These are phyloP conservation scores for Pseudonectria buxi DNA, from an alignment of 2,329 filamentous ascomycete species.

Conservation along the genomic window DNA sequence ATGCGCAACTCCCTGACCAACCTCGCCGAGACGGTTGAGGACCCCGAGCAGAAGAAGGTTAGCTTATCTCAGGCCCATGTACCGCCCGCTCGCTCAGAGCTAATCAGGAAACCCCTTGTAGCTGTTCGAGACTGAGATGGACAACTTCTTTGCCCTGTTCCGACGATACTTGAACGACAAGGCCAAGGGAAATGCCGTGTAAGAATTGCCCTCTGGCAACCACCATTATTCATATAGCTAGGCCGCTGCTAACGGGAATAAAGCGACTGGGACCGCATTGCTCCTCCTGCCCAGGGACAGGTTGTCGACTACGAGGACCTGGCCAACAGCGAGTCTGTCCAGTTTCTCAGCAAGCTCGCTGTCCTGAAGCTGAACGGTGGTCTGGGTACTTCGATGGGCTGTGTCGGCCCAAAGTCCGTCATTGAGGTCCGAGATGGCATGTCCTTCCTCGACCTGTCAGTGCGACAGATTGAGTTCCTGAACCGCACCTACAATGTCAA, in stretches of 20 bases:
- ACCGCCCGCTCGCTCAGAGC: background rate
- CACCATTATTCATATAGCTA: background rate
- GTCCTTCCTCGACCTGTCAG: constrained; percentile 98
- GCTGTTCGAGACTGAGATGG: constrained; percentile 99
- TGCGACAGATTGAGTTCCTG: constrained; percentile 97
- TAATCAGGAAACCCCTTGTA: constrained; percentile 26
- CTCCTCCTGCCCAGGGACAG: constrained; percentile 85
- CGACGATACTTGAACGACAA: constrained; percentile 97
- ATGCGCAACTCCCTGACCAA: constrained; percentile 97
- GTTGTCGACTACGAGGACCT: constrained; percentile 93
- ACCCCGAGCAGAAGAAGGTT: constrained; percentile 79
- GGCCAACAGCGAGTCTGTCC: constrained; percentile 80
- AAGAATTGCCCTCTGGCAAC: constrained; percentile 28
- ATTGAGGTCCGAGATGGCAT: constrained; percentile 99
- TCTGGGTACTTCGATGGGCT: constrained; percentile 99
- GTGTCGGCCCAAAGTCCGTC: constrained; percentile 97
- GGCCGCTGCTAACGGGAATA: constrained; percentile 16
- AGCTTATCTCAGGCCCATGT: constrained; percentile 15
- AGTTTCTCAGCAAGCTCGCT: constrained; percentile 94
- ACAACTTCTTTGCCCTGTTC: constrained; percentile 99
- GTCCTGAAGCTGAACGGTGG: constrained; percentile 99
- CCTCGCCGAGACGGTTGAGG: constrained; percentile 82
- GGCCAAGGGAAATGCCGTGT: constrained; percentile 91
- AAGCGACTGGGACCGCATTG: constrained; percentile 95
- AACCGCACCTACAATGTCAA: constrained; percentile 98